A percentile compares a stretch with the other conserved stretches of the same genome.
Conservation (phyloP, 202 grass and related monocot species). For the Sporobolus alterniflorus region DNA sequence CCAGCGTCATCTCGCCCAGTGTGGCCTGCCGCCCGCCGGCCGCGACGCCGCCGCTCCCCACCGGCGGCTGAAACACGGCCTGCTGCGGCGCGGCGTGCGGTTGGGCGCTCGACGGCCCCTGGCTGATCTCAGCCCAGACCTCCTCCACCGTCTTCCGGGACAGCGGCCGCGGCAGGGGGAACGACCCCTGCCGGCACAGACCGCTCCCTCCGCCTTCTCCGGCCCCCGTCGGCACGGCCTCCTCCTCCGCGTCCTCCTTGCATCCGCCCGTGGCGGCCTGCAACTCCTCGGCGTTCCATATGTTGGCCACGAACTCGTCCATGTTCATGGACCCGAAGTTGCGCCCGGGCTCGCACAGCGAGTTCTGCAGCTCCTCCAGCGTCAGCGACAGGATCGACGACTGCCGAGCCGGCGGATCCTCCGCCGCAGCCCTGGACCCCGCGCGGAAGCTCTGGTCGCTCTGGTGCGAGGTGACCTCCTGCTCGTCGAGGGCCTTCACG, state of each 20-base stretch:
- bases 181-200: slow-evolving; percentile 71
- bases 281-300: slow-evolving; percentile 95
- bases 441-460: slow-evolving; percentile 19
- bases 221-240: neutral
- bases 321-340: slow-evolving; percentile 98
- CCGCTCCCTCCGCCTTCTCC: slow-evolving; percentile 14
- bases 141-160: slow-evolving; percentile 93
- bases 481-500: slow-evolving; percentile 44
- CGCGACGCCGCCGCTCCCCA: neutral
- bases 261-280: slow-evolving; percentile 40
- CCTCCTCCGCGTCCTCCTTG: slow-evolving; percentile 4
- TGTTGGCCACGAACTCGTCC: slow-evolving; percentile 95
- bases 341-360: slow-evolving; percentile 74
- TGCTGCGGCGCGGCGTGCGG: neutral
- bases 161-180: slow-evolving; percentile 58
- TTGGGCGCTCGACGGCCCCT: neutral
- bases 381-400: slow-evolving; percentile 76
- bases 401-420: slow-evolving; percentile 42
- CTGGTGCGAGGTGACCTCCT: slow-evolving; percentile 79
- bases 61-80: slow-evolving; percentile 20
- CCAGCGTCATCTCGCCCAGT: slow-evolving; percentile 90
- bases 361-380: slow-evolving; percentile 80
- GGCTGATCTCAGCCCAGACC: slow-evolving; percentile 84
- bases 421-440: neutral
- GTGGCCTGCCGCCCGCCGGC: slow-evolving; percentile 50